Percentiles rank a stretch among this genome's conserved stretches.
phyloP scores from a whole-genome alignment of 2,329 filamentous ascomycete species.

The Cryphonectria parasitica region DNA sequence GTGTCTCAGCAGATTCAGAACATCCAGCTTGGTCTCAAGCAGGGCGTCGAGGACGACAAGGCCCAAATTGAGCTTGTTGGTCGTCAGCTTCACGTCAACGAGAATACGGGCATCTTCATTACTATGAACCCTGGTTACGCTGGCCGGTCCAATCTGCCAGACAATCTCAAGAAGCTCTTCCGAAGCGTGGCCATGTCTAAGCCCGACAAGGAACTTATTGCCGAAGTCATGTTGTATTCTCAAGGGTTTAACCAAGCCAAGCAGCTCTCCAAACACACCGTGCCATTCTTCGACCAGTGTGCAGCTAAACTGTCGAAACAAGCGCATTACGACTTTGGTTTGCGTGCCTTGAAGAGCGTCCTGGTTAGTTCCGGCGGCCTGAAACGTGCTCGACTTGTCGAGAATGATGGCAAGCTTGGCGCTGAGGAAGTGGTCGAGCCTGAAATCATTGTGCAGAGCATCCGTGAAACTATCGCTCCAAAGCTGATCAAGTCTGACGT shows the following conservation, averaged over 20 bases:
- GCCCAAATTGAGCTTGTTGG: constrained; percentile 93
- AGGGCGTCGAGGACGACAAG: constrained; percentile 78
- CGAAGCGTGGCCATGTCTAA: constrained; percentile 99
- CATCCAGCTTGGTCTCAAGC: constrained; percentile 93
- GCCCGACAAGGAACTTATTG: constrained; percentile 98
- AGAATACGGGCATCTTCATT: constrained; percentile 97
- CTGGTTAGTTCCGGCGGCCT: constrained; percentile 96
- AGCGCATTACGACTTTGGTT: constrained; percentile 97
- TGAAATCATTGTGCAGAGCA: constrained; percentile 97
- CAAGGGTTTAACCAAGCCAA: constrained; percentile 99
- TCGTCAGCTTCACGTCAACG: constrained; percentile 85
- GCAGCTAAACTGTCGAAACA: constrained; percentile 84
- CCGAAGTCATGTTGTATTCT: constrained; percentile 99
- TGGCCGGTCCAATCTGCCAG: constrained; percentile 93
- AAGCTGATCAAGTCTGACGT: constrained; percentile 95
- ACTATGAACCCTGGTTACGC: constrained; percentile 99
- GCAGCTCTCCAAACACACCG: constrained; percentile 88
- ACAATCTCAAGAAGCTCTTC: constrained; percentile 99
- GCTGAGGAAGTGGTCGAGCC: constrained; percentile 81
- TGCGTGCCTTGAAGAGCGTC: constrained; percentile 97
- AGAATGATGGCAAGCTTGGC: constrained; percentile 58
- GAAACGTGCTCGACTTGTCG: constrained; percentile 79
- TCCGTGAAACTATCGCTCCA: constrained; percentile 96
- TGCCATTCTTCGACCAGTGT: constrained; percentile 97
- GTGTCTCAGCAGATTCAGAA: constrained; percentile 99